Evolutionary conservation across 1,139 yeast species (phyloP), one percentile per base, ranked within the genome.

Genomic region (Zygosaccharomyces sapae): DNA sequence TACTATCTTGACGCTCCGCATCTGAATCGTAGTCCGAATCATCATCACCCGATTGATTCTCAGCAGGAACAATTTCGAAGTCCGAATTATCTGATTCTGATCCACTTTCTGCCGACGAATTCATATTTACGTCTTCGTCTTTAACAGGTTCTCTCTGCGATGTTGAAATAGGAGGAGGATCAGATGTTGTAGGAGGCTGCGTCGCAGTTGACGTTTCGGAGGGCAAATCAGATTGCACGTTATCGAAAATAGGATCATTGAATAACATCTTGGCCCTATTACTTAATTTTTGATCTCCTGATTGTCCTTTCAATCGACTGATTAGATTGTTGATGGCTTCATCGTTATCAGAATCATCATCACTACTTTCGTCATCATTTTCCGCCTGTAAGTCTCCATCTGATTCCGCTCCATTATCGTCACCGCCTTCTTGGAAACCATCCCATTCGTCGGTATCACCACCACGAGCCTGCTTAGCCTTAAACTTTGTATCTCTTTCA

Each of bases 361-460:
- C 60, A 37, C 62, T 57, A 34, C 62, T 66, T 12, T 61, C 54
- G 27, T 59, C 74, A 46, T 72, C 74, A 41, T 74, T 77, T 25
- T 71, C 74, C 25, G 69, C 71, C 39, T 67, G 73, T 5, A 68
- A 70, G n/a, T 69, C 73, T 6, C 18, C 19, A 18, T 31, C 34
- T 6, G 34, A 31, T 13, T 8, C 34, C 9, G 10, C 4, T 13
- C 3, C 34, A n/a, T 13, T 58, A 61, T 68, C 71, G 27, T 70
- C 72, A 16, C 67, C 75, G 27, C 69, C 69, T 19, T 57, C 56
- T 29, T 70, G 68, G 52, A 90, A 83, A 42, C 97, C 97, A 41
- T 83, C 86, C 97, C 97, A 92, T 45, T 80, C 86, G 53, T 83
- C 89, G 54, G 81, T 82, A 46, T 75, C 86, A 55, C 81, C 89